Evolutionary conservation across 2,329 filamentous ascomycete species (phyloP).

Genomic region (Cordyceps cateniannulata): DNA sequence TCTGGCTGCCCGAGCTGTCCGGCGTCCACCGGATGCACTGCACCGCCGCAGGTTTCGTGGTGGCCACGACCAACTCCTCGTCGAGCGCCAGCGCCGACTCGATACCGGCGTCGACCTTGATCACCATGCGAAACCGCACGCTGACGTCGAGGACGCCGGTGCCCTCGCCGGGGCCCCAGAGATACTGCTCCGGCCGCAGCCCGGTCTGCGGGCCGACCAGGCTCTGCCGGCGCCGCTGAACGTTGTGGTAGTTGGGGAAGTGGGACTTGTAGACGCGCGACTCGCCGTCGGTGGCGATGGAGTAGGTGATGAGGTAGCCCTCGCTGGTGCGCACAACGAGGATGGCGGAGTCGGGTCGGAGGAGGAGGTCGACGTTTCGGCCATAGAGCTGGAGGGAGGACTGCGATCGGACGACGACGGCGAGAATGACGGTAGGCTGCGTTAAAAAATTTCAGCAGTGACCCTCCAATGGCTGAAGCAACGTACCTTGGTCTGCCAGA

Average conservation of each 20-base stretch:
- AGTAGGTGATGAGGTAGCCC: slow-evolving; percentile 92
- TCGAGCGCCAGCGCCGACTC: slow-evolving; percentile 81
- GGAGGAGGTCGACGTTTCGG: slow-evolving; percentile 72
- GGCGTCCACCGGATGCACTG: slow-evolving; percentile 95
- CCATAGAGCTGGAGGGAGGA: slow-evolving; percentile 79
- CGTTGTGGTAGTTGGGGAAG: slow-evolving; percentile 62
- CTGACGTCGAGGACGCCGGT: slow-evolving; percentile 78
- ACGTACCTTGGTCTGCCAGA: slow-evolving; percentile 91
- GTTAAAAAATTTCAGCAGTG: slow-evolving; percentile 18
- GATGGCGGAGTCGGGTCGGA: slow-evolving; percentile 87
- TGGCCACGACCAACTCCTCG: slow-evolving; percentile 87
- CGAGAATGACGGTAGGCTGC: slow-evolving; percentile 82
- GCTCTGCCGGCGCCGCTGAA: slow-evolving; percentile 55
- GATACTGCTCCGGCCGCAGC: slow-evolving; percentile 51
- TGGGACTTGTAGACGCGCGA: slow-evolving; percentile 79
- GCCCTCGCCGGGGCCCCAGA: slow-evolving; percentile 75
- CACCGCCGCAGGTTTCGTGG: slow-evolving; percentile 83
- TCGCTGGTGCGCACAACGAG: slow-evolving; percentile 81
- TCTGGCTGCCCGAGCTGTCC: slow-evolving; percentile 74
- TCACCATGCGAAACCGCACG: slow-evolving; percentile 92
- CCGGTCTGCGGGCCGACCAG: slow-evolving; percentile 52
- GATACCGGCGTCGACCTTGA: slow-evolving; percentile 95
- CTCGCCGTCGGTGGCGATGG: slow-evolving; percentile 75
- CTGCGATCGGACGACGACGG: slow-evolving; percentile 74
- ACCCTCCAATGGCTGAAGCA: background rate